Evolutionary conservation across 148 eudicot genomes (phyloP), one percentile per base, ranked within the genome.

Genomic region (Heliosperma pusillum): DNA sequence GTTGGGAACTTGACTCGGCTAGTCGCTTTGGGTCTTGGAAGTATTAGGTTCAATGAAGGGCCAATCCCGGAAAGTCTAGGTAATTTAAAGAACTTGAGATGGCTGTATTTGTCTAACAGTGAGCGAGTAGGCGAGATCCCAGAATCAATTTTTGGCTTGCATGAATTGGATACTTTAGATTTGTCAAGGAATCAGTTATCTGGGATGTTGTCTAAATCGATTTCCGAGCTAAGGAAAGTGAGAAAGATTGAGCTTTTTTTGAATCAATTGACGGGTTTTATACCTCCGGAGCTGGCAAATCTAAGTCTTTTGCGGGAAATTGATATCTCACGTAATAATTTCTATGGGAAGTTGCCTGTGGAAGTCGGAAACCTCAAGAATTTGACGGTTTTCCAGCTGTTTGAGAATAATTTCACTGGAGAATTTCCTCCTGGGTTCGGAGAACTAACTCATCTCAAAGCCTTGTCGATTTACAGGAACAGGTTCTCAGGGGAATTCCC

Each of bases 361-460:
- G 93, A 83, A 76, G 72, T 95, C 17, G 97, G 87, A 15, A 83
- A 87, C 68, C 70, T 95, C 79, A 88, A 88, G 85, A 89, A 81
- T 9, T 58, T 95, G 68, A 90, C 87, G 1, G 93, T 95, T 42
- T 89, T 95, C 64, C 89, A 95, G 66, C 71, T 85, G 26, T 83
- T 58, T 73, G 74, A 79, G 76, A 95, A 95, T 80, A 79, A 86
- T 50, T 88, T 95, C 77, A 80, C 86, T 1, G 99, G 99, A 2
- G 86, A 89, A 76, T 33, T 95, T 42, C 99, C 99, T 3, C n/a
- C 74, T 1, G 97, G 88, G 15, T 88, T 95, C 72, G 99, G 90
- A n/a, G 86, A 90, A 47, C 33, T 90, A 80, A 78, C 44, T 27
- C 74, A 92, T 75, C 88, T 95, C 24, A 77, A 12, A 16, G 83